Percentiles rank a stretch among this genome's conserved stretches.
Evolutionary conservation across 495 filamentous ascomycete species (phyloP).

Genomic region (Penicillium egyptiacum): DNA sequence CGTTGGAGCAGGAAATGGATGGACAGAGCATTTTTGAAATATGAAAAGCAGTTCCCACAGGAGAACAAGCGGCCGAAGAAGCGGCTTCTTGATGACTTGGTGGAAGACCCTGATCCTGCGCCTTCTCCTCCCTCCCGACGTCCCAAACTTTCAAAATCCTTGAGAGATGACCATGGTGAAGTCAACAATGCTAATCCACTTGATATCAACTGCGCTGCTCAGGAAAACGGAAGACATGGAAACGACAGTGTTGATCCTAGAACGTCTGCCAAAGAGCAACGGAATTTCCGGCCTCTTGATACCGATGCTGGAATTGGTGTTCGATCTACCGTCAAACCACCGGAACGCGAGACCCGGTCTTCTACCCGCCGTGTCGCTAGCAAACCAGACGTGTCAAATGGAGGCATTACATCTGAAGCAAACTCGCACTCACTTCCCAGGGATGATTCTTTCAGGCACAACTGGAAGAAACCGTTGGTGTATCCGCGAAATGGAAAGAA

Average conservation of each 20-base stretch:
- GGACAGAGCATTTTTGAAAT: constrained; percentile 36
- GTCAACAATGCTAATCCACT: background rate
- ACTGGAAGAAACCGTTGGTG: constrained; percentile 58
- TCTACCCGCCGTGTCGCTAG: constrained; percentile 25
- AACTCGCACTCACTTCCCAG: background rate
- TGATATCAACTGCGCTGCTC: background rate
- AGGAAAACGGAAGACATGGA: background rate
- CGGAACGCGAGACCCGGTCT: constrained; percentile 34
- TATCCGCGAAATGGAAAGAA: constrained; percentile 69
- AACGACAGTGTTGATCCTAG: constrained; percentile 1
- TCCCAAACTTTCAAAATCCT: background rate
- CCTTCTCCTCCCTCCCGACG: background rate
- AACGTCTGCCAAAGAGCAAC: constrained; percentile 4
- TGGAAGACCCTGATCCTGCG: background rate
- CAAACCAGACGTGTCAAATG: constrained; percentile 4
- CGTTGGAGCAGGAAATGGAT: constrained; percentile 32
- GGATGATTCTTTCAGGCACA: constrained; percentile 24
- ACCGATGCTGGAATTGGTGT: constrained; percentile 24
- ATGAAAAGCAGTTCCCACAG: constrained; percentile 14
- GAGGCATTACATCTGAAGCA: constrained; percentile 12
- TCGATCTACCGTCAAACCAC: constrained; percentile 7
- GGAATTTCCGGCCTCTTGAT: constrained; percentile 3
- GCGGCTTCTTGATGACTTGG: background rate
- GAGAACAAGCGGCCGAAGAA: constrained; percentile 17
- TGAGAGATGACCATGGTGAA: constrained; percentile 8